phyloP scores from a whole-genome alignment of 2,329 filamentous ascomycete genomes.

The Laburnicola sp. region DNA sequence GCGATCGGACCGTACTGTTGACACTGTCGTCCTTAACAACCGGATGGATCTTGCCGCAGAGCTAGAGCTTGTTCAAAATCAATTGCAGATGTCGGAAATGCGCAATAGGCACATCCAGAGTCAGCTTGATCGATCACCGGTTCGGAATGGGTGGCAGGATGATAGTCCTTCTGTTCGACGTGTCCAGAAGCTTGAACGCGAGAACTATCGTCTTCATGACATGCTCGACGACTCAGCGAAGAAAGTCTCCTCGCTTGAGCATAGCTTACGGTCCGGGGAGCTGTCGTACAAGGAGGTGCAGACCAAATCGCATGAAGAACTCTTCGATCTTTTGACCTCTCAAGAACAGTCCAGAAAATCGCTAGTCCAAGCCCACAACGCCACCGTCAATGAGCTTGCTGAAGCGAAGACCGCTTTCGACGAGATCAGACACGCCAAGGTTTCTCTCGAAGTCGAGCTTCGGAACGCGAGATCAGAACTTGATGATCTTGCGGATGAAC shows the following conservation, averaged over 20 bases:
- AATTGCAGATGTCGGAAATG: conserved; percentile 92
- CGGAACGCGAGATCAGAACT: conserved; percentile 83
- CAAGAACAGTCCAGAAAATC: conserved; percentile 87
- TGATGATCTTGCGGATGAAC: conserved; percentile 73
- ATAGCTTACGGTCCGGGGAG: conserved; percentile 82
- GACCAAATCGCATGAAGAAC: conserved; percentile 89
- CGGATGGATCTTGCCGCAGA: conserved; percentile 90
- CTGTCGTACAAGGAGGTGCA: conserved; percentile 89
- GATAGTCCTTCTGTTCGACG: conserved; percentile 78
- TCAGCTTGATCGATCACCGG: conserved; percentile 74
- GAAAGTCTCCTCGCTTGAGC: conserved; percentile 88
- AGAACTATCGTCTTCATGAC: conserved; percentile 87
- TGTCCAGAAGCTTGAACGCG: conserved; percentile 88
- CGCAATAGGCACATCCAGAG: conserved; percentile 90
- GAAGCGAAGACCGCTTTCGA: conserved; percentile 88
- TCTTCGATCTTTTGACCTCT: conserved; percentile 87
- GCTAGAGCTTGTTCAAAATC: conserved; percentile 88
- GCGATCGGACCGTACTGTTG: conserved; percentile 81
- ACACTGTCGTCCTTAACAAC: conserved; percentile 83
- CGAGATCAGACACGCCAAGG: conserved; percentile 78
- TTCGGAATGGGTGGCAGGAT: conserved; percentile 65
- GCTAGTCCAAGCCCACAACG: conserved; percentile 81
- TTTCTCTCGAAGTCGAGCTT: conserved; percentile 80
- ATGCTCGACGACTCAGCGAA: conserved; percentile 92
- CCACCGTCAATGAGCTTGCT: conserved; percentile 79